Base-by-base conservation (phyloP, 768 basidiomycete genomes). In the Suillus lakei region DNA sequence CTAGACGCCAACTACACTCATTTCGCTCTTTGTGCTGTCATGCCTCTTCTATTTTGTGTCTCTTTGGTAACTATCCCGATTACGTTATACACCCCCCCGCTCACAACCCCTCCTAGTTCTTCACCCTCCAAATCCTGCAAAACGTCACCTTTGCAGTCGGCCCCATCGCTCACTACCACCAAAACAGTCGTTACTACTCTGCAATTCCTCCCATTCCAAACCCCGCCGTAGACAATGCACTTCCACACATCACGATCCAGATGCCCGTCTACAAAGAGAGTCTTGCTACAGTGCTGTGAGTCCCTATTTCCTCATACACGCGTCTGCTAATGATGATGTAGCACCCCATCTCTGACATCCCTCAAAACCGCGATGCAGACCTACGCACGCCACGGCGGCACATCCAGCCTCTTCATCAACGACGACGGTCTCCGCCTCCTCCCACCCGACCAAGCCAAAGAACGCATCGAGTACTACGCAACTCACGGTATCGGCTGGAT, bases 341-440 rank as follows among this genome's bases (percentile, higher is more conserved):
- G n/a, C n/a, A n/a, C n/a, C n/a, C 84, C 82, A 28, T 85, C 84
- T 0, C 82, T 85, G 64, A 80, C 84, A 39, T 86, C 85, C 3
- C 71, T 88, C 61, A 88, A 88, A 70, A 82, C 80, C 74, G 86
- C 86, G 8, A 86, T 88, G 80, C 84, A 85, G 68, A 87, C 86
- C 15, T 87, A 88, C 68, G 88, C 88, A 36, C 82, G 87, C 5
- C 88, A 89, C 68, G 88, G 88, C n/a, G 88, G 88, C 2, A 83
- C 83, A 0, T 84, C 83, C 60, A 81, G 81, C 21, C 86, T 88
- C 67, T 79, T 89, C 66, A 77, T 89, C 58, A 88, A 87, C 65
- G 88, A 89, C 63, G 88, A 89, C 68, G 88, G 88, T 66, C 74
- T 89, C 67, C 85, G 87, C 56, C 75, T 85, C 34, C 74, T 88